Base-by-base conservation (phyloP, 73 alveolate genomes). In the Uronychia binucleata region DNA sequence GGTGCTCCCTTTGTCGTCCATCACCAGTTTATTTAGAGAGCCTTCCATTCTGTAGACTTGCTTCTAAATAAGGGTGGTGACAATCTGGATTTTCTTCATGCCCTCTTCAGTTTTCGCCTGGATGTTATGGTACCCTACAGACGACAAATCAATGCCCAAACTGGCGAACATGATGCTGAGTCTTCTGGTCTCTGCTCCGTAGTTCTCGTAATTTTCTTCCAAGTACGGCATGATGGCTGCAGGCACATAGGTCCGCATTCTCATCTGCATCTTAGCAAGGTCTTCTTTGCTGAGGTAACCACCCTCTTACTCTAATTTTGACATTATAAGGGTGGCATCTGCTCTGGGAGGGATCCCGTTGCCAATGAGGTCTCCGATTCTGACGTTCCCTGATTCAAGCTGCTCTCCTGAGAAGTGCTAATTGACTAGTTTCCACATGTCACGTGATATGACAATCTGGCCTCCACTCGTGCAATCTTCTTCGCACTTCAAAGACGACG, bases 1-100 rank as follows among this genome's bases (percentile, higher is more conserved):
- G 26, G 97, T 91, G 30, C 97, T 88, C 27, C 98, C 99, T 59
- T 86, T 90, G 86, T 97, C 99, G 89, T 97, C 98, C 99, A 96
- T 95, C 19, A 97, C 94, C 46, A 97, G 94, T 83, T 97, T 97
- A 89, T 97, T 97, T 74, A 97, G 85, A 74, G 98, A 88, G 31
- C 99, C 99, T 83, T 97, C 98, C 75, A 93, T 77, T 83, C 97
- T 85, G 89, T 97, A 97, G 14, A 96, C 97, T 77, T 95, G 87
- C 82, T 95, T 89, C 89, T 97, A 96, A 0, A 97, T 96, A 31
- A 93, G 83, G 80, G 94, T 91, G 35, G 95, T 97, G 31, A 97
- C 94, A 57, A 90, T 92, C 89, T 97, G 96, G 29, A 94, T 96
- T 80, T 84, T 92, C 77, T 90, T 84, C 93, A 90, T 91, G 34